These are phyloP conservation scores for Gaertneriomyces semiglobifer DNA, from an alignment of 192 early-diverging fungal genomes.

Conservation along the genomic window DNA sequence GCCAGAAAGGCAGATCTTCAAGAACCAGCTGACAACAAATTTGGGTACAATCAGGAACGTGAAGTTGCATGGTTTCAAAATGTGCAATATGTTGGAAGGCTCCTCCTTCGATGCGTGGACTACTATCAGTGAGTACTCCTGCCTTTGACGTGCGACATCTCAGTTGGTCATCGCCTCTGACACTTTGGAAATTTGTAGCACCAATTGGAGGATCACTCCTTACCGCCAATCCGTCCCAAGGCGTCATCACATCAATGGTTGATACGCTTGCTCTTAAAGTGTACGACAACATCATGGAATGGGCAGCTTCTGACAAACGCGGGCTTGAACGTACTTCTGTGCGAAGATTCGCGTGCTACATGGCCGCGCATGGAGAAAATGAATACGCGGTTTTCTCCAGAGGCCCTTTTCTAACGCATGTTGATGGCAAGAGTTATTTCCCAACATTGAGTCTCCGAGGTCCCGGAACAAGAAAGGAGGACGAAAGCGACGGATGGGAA, in stretches of 20 bases:
- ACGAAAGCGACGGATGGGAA: too few species aligned
- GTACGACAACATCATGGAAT: constrained; percentile 25
- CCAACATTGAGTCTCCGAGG: constrained; percentile 16
- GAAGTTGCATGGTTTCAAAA: constrained; percentile 22
- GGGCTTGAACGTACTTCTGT: constrained; percentile 14
- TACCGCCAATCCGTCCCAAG: constrained; percentile 25
- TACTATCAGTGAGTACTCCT: constrained; percentile 8
- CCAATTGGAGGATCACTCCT: constrained; percentile 21
- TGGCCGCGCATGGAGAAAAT: constrained; percentile 27
- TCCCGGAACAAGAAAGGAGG: background rate
- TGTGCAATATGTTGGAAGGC: constrained; percentile 20
- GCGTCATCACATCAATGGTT: constrained; percentile 20
- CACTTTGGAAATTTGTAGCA: background rate
- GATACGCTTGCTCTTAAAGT: constrained; percentile 27
- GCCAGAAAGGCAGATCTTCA: constrained; percentile 13
- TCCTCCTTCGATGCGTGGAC: constrained; percentile 22
- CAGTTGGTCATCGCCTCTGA: background rate
- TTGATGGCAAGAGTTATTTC: constrained; percentile 16
- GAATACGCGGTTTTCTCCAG: constrained; percentile 25
- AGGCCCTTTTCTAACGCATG: constrained; percentile 16
- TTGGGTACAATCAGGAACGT: constrained; percentile 15
- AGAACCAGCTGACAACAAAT: constrained; percentile 11
- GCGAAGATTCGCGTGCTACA: constrained; percentile 27
- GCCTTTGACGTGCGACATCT: background rate
- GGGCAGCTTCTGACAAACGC: constrained; percentile 16